These are phyloP conservation scores for Pseudomassariella vexata DNA, from an alignment of 2,329 filamentous ascomycete genomes.

Conservation along the genomic window DNA sequence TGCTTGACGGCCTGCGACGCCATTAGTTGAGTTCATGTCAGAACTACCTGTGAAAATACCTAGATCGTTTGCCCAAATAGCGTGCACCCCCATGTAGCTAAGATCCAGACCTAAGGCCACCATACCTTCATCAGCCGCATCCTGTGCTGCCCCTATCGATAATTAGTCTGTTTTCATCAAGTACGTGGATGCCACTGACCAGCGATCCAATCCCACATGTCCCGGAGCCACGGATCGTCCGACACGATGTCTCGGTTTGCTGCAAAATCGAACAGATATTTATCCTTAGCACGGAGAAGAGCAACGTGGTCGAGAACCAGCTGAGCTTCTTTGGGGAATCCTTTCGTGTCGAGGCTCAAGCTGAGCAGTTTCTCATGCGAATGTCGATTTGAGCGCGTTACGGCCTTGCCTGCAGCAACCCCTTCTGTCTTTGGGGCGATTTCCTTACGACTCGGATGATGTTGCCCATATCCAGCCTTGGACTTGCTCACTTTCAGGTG, in stretches of 20 bases:
- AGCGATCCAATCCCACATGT: constrained; percentile 72
- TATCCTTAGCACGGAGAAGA: constrained; percentile 54
- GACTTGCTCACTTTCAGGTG: constrained; percentile 11
- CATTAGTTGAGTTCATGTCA: constrained; percentile 10
- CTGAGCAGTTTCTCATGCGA: constrained; percentile 50
- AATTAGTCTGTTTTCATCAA: constrained; percentile 11
- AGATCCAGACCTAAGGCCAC: constrained; percentile 62
- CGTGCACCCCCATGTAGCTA: constrained; percentile 68
- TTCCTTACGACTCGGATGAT: constrained; percentile 12
- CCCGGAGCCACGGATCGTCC: constrained; percentile 69
- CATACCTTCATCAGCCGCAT: constrained; percentile 65
- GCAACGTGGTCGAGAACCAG: constrained; percentile 50
- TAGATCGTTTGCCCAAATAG: constrained; percentile 66
- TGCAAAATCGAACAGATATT: constrained; percentile 58
- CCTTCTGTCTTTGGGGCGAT: constrained; percentile 27
- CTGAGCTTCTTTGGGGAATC: constrained; percentile 45
- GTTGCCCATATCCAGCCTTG: constrained; percentile 10
- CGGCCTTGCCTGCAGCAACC: constrained; percentile 28
- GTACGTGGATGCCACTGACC: constrained; percentile 43
- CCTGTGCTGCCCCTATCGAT: constrained; percentile 51
- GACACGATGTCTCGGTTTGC: constrained; percentile 62
- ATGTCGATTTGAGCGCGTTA: constrained; percentile 44
- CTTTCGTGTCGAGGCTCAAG: constrained; percentile 36
- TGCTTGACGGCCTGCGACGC: constrained; percentile 38
- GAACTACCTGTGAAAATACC: constrained; percentile 36